Evolutionary conservation across 2,329 filamentous ascomycete genomes (phyloP).

Genomic region (Colletotrichum shisoi): DNA sequence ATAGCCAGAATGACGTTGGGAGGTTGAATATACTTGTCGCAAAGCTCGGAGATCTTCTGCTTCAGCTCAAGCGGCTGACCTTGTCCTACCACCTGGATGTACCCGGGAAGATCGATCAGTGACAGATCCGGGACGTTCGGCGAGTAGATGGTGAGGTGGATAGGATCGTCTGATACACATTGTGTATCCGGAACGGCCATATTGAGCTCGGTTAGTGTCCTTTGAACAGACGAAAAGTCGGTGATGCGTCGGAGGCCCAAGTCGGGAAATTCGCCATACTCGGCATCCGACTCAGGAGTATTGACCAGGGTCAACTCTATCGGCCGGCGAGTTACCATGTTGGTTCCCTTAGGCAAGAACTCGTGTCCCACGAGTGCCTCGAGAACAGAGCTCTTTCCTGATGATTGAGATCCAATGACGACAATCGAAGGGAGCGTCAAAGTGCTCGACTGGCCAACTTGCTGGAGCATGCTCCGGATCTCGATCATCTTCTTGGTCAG

Average conservation of each 20-base stretch:
- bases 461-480: slow-evolving; percentile 89
- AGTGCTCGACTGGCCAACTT: slow-evolving; percentile 88
- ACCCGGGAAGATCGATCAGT: slow-evolving; percentile 93
- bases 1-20: slow-evolving; percentile 98
- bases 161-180: slow-evolving; percentile 95
- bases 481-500: slow-evolving; percentile 99
- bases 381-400: slow-evolving; percentile 95
- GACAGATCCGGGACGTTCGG: slow-evolving; percentile 95
- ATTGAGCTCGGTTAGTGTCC: slow-evolving; percentile 93
- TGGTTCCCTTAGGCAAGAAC: slow-evolving; percentile 95
- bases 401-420: slow-evolving; percentile 98
- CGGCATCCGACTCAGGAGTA: slow-evolving; percentile 82
- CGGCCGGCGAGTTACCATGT: slow-evolving; percentile 96
- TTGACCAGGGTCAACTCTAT: slow-evolving; percentile 97
- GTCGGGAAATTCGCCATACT: slow-evolving; percentile 96
- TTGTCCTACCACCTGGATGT: slow-evolving; percentile 92
- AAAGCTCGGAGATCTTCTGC: slow-evolving; percentile 93
- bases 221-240: slow-evolving; percentile 91
- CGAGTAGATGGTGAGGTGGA: slow-evolving; percentile 93
- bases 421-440: slow-evolving; percentile 94
- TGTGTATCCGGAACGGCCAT: slow-evolving; percentile 87
- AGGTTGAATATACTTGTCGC: slow-evolving; percentile 96
- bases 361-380: slow-evolving; percentile 98
- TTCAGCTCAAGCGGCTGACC: slow-evolving; percentile 92
- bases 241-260: slow-evolving; percentile 87